Evolutionary conservation across 2,329 filamentous ascomycete genomes (phyloP), one percentile per base, ranked within the genome.

Genomic region (Scolecobasidium constrictum): DNA sequence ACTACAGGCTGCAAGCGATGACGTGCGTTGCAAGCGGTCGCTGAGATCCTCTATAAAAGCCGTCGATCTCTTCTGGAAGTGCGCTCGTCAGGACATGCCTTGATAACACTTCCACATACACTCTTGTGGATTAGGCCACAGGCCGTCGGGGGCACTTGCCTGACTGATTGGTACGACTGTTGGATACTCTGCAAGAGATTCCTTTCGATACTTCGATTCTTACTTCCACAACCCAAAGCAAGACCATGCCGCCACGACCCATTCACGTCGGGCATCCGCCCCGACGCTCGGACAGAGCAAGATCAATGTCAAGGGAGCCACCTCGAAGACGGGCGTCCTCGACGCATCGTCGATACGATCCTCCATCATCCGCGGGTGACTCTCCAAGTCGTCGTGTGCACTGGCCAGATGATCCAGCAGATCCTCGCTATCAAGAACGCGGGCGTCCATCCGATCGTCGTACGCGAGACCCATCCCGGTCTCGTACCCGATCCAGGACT

Each of bases 101-200:
- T n/a, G n/a, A n/a, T n/a, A n/a, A n/a, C n/a, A n/a, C n/a, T n/a
- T n/a, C 13, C 18, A 39, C 37, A 26, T 23, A 39, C 21, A 39
- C 11, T 17, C 18, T 22, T 39, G 21, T 39, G 37, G 37, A 26
- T 26, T 19, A 17, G 28, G 38, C 38, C 38, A 41, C 38, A 41
- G 38, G 23, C 38, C 38, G 28, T 41, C 38, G 38, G 21, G 6
- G 28, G 38, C 23, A 19, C 20, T 26, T 33, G 38, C 38, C 38
- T 41, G 21, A n/a, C 26, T 26, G 38, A 41, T 41, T 16, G 38
- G 38, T 41, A 18, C 38, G 23, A 28, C 38, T 41, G 38, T 34
- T 41, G 38, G 38, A 33, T n/a, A 41, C 23, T 19, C 19, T 19
- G 28, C 21, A 21, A 39, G 37, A 15, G 37, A 26, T 23, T 16